Conservation (phyloP, 441 rosid species). For the Adansonia gregorii region DNA sequence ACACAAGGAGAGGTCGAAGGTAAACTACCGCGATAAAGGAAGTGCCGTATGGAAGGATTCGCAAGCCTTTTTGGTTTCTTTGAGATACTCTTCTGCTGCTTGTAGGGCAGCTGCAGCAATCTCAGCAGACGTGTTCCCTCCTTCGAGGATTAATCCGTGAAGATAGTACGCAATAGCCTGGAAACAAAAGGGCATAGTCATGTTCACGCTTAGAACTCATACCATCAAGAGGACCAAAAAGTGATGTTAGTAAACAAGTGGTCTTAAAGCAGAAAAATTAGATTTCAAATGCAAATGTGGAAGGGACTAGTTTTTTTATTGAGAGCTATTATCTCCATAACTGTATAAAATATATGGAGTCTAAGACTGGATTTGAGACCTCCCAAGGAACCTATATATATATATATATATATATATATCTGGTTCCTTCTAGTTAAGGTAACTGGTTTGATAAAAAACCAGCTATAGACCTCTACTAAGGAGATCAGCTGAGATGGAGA, state of each 20-base stretch:
- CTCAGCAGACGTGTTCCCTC: slow-evolving; percentile 36
- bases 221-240: not conserved
- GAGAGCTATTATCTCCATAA: not conserved
- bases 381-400: not conserved
- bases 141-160: slow-evolving; percentile 46
- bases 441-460: not conserved
- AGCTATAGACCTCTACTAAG: not conserved
- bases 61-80: slow-evolving; percentile 40
- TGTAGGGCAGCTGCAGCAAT: slow-evolving; percentile 42
- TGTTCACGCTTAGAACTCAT: not conserved
- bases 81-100: slow-evolving; percentile 42
- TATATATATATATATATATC: too few relatives aligned
- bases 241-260: not conserved
- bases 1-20: not conserved
- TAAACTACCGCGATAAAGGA: slow-evolving; percentile 43
- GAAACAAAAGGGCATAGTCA: not conserved
- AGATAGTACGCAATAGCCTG: slow-evolving; percentile 49
- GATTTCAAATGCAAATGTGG: not conserved
- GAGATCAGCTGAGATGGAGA: not conserved
- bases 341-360: not conserved
- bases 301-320: not conserved
- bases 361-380: not conserved
- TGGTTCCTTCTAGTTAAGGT: not conserved
- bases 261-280: not conserved
- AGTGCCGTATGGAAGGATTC: slow-evolving; percentile 36